Conservation (phyloP, 208 protist species). For the Trypanosomatidae sp. region DNA sequence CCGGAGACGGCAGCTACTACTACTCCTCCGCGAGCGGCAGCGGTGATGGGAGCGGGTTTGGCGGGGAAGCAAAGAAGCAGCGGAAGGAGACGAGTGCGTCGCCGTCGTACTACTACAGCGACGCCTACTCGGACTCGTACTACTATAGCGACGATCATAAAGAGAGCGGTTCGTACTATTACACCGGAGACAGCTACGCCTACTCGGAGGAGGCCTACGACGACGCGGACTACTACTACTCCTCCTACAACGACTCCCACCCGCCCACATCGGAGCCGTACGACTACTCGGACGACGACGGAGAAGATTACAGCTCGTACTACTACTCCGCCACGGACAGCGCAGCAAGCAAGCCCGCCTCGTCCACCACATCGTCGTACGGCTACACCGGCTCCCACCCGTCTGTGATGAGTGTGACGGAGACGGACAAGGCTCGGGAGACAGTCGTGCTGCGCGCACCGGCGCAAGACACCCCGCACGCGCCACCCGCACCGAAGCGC, state of each 20-base stretch:
- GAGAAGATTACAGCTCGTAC: slow-evolving; percentile 4
- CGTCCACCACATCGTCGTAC: slow-evolving; percentile 40
- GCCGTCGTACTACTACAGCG: no score
- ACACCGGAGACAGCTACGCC: no score
- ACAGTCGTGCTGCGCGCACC: slow-evolving; percentile 43
- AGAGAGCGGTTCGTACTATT: no score
- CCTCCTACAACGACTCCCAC: slow-evolving; percentile 12
- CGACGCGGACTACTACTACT: slow-evolving; percentile 13
- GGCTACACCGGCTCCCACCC: slow-evolving; percentile 16
- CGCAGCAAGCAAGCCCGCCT: slow-evolving; percentile 11
- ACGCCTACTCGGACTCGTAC: slow-evolving; percentile 12
- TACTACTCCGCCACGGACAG: slow-evolving; percentile 13
- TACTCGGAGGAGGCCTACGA: no score
- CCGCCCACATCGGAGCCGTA: slow-evolving; percentile 12
- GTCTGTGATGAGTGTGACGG: background rate
- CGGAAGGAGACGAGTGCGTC: no score
- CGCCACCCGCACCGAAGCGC: slow-evolving; percentile 36
- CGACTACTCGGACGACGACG: slow-evolving; percentile 10
- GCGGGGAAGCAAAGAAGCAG: background rate
- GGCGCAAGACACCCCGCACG: slow-evolving; percentile 29
- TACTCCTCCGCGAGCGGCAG: slow-evolving; percentile 12
- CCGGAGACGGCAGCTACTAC: slow-evolving; percentile 16
- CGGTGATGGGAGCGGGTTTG: no score
- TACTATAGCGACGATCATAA: slow-evolving; percentile 17
- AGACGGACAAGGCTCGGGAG: slow-evolving; percentile 31